Evolutionary conservation across 208 protist species (phyloP), one percentile per base, ranked within the genome.

Genomic region (Wallacemonas rigidus): DNA sequence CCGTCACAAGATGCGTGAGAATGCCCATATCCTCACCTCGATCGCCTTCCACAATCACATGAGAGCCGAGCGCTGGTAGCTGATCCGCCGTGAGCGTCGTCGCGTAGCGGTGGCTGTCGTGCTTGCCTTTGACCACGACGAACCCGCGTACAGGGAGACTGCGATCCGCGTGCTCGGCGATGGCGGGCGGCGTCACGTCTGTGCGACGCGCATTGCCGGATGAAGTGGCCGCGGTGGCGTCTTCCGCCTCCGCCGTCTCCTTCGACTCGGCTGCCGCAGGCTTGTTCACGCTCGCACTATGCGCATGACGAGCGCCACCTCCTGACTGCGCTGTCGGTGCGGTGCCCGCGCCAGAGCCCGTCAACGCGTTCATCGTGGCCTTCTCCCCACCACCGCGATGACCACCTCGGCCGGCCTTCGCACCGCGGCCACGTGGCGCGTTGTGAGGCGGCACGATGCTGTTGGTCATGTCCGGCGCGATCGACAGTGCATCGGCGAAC

Each of bases 1-100:
- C 64, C 8, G 71, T 73, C 14, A 89, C 63, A 68, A 79, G 71
- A 35, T 47, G 69, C 55, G 77, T 36, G 26, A 90, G 80, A n/a
- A 83, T 77, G 41, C 86, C 88, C 12, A 91, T 74, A 58, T 82
- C 76, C 45, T 83, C 79, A 12, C 88, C 88, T 43, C 88, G 83
- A 75, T 94, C 88, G 43, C 85, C 88, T 56, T 89, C 83, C 1
- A 91, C 86, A 14, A 94, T 69, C 43, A 91, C 82, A 15, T 78
- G 6, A 39, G 55, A 74, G 60, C 86, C 86, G 11, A 88, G 47
- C 8, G 80, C 69, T 39, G 85, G 53, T 12, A 38, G 57, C 65
- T 71, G 44, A 35, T 48, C 44, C 2, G 55, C 47, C 2, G 51
- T 1, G 41, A 82, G 15, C 11, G 75, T 36, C 71, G 80, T 85